Base-by-base conservation (phyloP, 768 basidiomycete genomes). In the Tulasnella sp. region DNA sequence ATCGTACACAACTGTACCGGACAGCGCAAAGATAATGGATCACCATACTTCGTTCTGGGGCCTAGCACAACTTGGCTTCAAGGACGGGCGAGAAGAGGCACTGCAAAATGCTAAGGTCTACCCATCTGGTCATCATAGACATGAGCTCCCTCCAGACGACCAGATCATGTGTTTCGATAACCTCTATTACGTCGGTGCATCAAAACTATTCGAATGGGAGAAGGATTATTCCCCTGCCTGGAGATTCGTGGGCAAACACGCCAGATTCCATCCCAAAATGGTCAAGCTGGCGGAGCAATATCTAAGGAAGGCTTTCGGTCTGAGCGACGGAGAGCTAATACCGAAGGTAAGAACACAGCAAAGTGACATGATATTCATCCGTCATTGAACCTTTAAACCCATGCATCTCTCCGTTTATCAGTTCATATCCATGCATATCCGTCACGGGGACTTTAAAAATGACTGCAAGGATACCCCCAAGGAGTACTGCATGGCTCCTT, bases 151-250 rank as follows among this genome's bases (percentile, higher is more conserved):
- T 16, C 73, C 73, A 5, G 52, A 70, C 69, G 69, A 74, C 5
- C 73, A 35, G n/a, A 42, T 74, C 14, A 47, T 65, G 62, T 74
- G 73, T 42, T 71, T 64, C 40, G 73, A 74, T 37, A 70, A 5
- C 3, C 29, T 74, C 17, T 74, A 69, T 62, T 74, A 63, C 42
- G 62, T 62, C 5, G 37, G 35, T 32, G 69, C 19, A 11, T 14
- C 7, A 1, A n/a, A 52, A 36, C 37, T 35, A 1, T 68, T 59
- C 26, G 52, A 71, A n/a, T 74, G 73, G 73, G 36, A 62, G n/a
- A 35, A 32, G 16, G 73, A 74, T 22, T 44, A 70, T 37, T 39
- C 36, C 41, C 73, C 73, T 5, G 59, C 62, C 17, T 74, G 73
- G 73, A 34, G 41, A 16, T 71, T 68, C n/a, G 66, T 74, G 8